These are phyloP conservation scores for Barnettozyma pratensis DNA, from an alignment of 805 yeast species.

Conservation along the genomic window DNA sequence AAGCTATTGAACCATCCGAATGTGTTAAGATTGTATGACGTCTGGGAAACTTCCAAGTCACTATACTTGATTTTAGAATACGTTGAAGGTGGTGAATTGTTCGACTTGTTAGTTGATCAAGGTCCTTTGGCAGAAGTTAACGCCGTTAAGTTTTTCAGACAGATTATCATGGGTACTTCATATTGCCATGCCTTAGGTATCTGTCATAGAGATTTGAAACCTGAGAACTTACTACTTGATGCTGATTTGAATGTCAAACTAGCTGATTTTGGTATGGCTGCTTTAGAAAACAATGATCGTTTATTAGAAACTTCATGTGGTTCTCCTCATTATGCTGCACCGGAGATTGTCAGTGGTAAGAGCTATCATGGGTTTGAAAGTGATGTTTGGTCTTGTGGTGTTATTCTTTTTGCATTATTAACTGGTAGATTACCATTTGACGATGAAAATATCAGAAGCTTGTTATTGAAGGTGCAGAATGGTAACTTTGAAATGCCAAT, in stretches of 20 bases:
- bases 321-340: constrained; percentile 86
- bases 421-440: constrained; percentile 83
- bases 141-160: constrained; percentile 73
- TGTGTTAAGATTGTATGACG: constrained; percentile 90
- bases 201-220: constrained; percentile 78
- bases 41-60: constrained; percentile 95
- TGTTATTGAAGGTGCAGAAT: constrained; percentile 69
- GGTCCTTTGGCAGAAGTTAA: constrained; percentile 70
- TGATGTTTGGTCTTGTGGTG: constrained; percentile 89
- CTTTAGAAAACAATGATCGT: constrained; percentile 66
- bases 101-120: constrained; percentile 61
- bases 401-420: constrained; percentile 68
- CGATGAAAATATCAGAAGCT: constrained; percentile 69
- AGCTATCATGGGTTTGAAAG: constrained; percentile 81
- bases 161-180: constrained; percentile 71
- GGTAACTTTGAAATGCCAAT: constrained; percentile 73
- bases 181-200: constrained; percentile 79
- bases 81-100: constrained; percentile 85
- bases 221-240: constrained; percentile 72
- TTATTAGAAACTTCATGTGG: constrained; percentile 80
- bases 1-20: constrained; percentile 91
- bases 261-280: constrained; percentile 91
- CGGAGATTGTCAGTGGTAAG: constrained; percentile 76
- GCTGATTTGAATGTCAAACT: constrained; percentile 63
- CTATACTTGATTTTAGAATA: constrained; percentile 74